A percentile compares a stretch with the other conserved stretches of the same genome.
These are phyloP conservation scores for Aspergillus udagawae DNA, from an alignment of 2,329 filamentous ascomycete genomes.

Conservation along the genomic window DNA sequence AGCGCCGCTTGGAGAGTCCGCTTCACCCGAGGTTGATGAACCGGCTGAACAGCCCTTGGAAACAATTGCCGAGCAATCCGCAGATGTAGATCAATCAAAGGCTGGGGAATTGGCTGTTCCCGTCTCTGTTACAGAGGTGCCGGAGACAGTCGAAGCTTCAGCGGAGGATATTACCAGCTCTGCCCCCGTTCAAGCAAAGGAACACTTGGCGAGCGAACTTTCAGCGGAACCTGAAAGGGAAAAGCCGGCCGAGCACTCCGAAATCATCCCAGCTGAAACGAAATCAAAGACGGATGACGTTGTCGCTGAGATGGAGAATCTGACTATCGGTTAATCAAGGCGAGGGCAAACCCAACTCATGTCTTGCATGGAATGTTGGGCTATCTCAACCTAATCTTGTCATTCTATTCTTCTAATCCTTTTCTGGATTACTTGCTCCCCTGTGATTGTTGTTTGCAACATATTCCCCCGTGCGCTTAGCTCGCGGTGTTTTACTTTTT, in stretches of 20 bases:
- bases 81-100: constrained; percentile 5
- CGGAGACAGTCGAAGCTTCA: constrained; percentile 44
- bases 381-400: constrained; percentile 2
- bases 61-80: constrained; percentile 2
- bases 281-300: constrained; percentile 16
- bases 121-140: constrained; percentile 39
- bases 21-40: constrained; percentile 7
- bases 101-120: constrained; percentile 3
- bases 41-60: constrained; percentile 8
- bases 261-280: not conserved
- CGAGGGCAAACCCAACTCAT: not conserved
- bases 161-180: not conserved
- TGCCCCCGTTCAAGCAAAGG: not conserved
- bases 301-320: constrained; percentile 24
- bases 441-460: not conserved
- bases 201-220: not conserved
- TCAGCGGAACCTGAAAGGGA: not conserved
- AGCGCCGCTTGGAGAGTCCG: constrained; percentile 8
- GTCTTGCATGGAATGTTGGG: constrained; percentile 2
- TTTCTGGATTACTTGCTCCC: constrained; percentile 1
- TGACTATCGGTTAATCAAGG: constrained; percentile 19
- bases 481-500: constrained; percentile 1
- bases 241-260: not conserved
- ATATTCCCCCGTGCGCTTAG: not conserved
- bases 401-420: not conserved